A percentile compares a stretch with the other conserved stretches of the same genome.
Conservation (phyloP, 108 stramenopile genomes). For the Licmophora abbreviata region DNA sequence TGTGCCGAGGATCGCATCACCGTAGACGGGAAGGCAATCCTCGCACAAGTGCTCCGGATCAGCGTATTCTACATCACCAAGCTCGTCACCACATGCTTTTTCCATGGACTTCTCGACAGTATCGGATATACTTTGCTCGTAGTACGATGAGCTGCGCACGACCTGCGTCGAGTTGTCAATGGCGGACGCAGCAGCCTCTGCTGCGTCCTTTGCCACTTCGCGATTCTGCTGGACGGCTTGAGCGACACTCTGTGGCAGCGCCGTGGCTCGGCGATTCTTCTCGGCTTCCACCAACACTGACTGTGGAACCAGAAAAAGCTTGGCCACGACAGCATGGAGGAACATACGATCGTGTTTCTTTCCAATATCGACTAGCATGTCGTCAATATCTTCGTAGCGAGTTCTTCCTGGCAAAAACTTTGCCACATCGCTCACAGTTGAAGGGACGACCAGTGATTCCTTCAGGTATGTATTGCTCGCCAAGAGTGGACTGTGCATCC, state of each 20-base stretch:
- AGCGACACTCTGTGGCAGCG: slow-evolving; percentile 26
- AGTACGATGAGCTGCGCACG: too few species aligned
- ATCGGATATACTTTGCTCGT: not conserved
- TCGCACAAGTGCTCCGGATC: slow-evolving; percentile 69
- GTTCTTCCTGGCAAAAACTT: slow-evolving; percentile 63
- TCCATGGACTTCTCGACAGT: not conserved
- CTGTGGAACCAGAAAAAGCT: slow-evolving; percentile 69
- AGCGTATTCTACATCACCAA: slow-evolving; percentile 35
- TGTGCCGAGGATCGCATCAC: slow-evolving; percentile 78
- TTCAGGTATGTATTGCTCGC: slow-evolving; percentile 47
- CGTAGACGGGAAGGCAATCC: slow-evolving; percentile 65
- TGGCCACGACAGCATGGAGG: slow-evolving; percentile 53
- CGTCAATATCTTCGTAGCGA: slow-evolving; percentile 51
- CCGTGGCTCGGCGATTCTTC: slow-evolving; percentile 9
- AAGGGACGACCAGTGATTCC: slow-evolving; percentile 40
- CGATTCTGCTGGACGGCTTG: slow-evolving; percentile 37
- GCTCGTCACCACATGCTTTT: not conserved
- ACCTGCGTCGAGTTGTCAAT: not conserved
- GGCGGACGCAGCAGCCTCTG: slow-evolving; percentile 13
- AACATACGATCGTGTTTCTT: slow-evolving; percentile 53
- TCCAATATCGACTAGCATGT: slow-evolving; percentile 57
- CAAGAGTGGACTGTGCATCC: slow-evolving; percentile 53
- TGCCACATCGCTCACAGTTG: slow-evolving; percentile 38
- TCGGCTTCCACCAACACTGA: slow-evolving; percentile 37
- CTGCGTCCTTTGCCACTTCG: slow-evolving; percentile 30